Conservation (phyloP, 2,329 filamentous ascomycete genomes). For the Exophiala alcalophila region DNA sequence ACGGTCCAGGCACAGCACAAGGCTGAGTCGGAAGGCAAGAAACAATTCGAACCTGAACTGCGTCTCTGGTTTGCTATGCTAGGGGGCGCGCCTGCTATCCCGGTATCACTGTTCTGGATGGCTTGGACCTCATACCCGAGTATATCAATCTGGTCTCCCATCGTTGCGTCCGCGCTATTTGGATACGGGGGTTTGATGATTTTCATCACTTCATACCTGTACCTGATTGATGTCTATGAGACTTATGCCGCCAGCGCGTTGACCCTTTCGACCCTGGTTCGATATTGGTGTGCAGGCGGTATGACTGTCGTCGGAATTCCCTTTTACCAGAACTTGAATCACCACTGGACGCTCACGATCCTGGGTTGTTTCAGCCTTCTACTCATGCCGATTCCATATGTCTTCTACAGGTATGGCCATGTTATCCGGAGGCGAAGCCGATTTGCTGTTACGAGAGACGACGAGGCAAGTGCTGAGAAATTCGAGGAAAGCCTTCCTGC, state of each 20-base stretch:
- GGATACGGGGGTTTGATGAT: constrained; percentile 51
- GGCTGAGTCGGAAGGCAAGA: constrained; percentile 40
- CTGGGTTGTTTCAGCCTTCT: constrained; percentile 39
- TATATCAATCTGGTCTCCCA: constrained; percentile 53
- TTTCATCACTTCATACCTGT: constrained; percentile 54
- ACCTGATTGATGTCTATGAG: constrained; percentile 58
- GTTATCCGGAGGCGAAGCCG: constrained; percentile 35
- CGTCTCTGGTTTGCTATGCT: constrained; percentile 55
- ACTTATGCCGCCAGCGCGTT: constrained; percentile 52
- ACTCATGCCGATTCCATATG: constrained; percentile 46
- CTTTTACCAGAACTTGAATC: constrained; percentile 41
- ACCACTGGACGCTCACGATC: constrained; percentile 42
- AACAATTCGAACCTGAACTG: constrained; percentile 50
- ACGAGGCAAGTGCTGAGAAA: neutral
- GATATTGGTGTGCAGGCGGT: constrained; percentile 41
- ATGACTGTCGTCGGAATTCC: constrained; percentile 37
- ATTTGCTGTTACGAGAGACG: constrained; percentile 28
- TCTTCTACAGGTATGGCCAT: constrained; percentile 43
- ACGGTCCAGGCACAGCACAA: constrained; percentile 44
- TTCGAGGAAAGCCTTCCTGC: too few relatives aligned
- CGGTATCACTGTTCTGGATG: constrained; percentile 57
- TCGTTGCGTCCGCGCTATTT: constrained; percentile 52
- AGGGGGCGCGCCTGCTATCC: constrained; percentile 47
- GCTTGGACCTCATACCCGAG: constrained; percentile 50
- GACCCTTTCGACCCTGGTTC: constrained; percentile 43